Percentiles rank a stretch among this genome's conserved stretches.
These are phyloP conservation scores for Ophiosphaerella herpotricha DNA, from an alignment of 2,329 filamentous ascomycete species.

Conservation along the genomic window DNA sequence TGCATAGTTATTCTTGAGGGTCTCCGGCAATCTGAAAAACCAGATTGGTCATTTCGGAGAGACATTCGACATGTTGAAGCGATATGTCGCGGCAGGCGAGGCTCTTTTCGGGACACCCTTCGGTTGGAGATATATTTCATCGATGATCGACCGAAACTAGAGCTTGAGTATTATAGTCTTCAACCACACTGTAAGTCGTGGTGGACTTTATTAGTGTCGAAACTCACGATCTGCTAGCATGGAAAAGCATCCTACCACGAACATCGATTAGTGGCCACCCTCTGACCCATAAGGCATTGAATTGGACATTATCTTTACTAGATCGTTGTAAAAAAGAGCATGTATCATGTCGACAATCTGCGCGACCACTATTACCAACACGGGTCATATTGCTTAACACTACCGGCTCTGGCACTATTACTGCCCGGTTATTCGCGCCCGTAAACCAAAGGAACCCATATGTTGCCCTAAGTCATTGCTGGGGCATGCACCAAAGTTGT, in stretches of 20 bases:
- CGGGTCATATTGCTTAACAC: conserved; percentile 10
- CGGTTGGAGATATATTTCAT: conserved; percentile 13
- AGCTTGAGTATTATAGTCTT: conserved; percentile 20
- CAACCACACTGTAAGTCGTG: conserved; percentile 10
- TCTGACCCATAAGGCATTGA: conserved; percentile 8
- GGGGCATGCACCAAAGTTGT: conserved; percentile 7
- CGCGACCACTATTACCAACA: conserved; percentile 11
- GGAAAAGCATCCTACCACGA: conserved; percentile 18
- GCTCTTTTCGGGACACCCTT: conserved; percentile 8
- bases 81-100: conserved; percentile 5
- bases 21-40: conserved; percentile 14
- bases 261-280: conserved; percentile 15
- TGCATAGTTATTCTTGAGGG: conserved; percentile 19
- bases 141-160: conserved; percentile 18
- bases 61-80: conserved; percentile 14
- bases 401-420: background rate
- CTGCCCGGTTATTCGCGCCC: conserved; percentile 6
- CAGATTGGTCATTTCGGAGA: conserved; percentile 9
- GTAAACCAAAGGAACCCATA: conserved; percentile 5
- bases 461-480: conserved; percentile 14
- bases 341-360: conserved; percentile 6
- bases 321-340: conserved; percentile 10
- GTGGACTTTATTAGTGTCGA: background rate
- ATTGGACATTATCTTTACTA: conserved; percentile 12
- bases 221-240: conserved; percentile 8